These are phyloP conservation scores for Symbiodinium natans DNA, from an alignment of 73 alveolate species.

Conservation along the genomic window DNA sequence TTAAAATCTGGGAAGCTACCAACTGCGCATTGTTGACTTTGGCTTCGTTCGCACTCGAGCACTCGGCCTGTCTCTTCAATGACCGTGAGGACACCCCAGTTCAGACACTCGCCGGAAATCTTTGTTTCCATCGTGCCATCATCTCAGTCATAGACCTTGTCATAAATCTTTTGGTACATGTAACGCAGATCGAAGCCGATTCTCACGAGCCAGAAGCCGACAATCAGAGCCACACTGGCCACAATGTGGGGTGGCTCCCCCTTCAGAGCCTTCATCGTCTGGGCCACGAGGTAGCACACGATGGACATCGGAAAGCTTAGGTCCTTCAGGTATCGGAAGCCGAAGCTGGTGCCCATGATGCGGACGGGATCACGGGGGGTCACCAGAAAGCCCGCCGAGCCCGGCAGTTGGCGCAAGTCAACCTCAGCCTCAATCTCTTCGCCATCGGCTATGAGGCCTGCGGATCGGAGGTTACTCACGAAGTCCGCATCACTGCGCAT, in stretches of 20 bases:
- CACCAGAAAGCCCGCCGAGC: not conserved
- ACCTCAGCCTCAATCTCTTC: not conserved
- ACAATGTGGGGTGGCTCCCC: slow-evolving; percentile 27
- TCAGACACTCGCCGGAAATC: no score
- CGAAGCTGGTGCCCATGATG: not conserved
- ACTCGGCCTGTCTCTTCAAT: no score
- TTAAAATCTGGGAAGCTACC: no score
- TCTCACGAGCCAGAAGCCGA: slow-evolving; percentile 18
- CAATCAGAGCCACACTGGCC: not conserved
- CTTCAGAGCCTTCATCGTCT: slow-evolving; percentile 26
- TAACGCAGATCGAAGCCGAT: not conserved
- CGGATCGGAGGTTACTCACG: not conserved
- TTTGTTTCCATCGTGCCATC: no score
- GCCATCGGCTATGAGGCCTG: not conserved
- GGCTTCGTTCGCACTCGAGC: no score
- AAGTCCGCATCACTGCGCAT: slow-evolving; percentile 9
- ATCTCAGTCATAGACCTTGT: no score
- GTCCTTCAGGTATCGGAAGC: not conserved
- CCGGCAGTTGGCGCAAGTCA: not conserved
- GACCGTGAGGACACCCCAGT: no score
- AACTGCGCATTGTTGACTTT: no score
- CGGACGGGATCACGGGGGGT: slow-evolving; percentile 5
- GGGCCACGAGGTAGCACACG: not conserved
- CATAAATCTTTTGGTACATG: not conserved
- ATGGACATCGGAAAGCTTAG: not conserved